phyloP scores from a whole-genome alignment of 1,284 basidiomycete genomes.

The Ustilago esculenta region DNA sequence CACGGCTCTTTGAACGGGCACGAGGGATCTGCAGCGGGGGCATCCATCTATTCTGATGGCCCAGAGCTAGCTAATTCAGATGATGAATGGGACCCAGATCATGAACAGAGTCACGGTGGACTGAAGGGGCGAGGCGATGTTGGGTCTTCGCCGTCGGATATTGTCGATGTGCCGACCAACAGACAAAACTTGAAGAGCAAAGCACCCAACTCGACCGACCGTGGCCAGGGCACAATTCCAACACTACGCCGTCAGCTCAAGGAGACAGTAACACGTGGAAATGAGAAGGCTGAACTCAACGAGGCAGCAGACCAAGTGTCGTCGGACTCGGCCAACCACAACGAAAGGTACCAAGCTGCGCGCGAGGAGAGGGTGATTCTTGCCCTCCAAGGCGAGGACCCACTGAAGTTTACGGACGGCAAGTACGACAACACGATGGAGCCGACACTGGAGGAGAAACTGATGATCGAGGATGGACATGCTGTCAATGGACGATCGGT shows the following conservation, averaged over 20 bases:
- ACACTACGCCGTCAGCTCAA: slow-evolving; percentile 38
- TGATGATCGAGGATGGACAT: slow-evolving; percentile 28
- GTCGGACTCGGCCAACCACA: slow-evolving; percentile 22
- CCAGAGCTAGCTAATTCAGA: slow-evolving; percentile 35
- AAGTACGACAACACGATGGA: slow-evolving; percentile 45
- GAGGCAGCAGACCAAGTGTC: background rate
- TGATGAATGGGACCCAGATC: slow-evolving; percentile 79
- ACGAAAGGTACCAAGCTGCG: slow-evolving; percentile 36
- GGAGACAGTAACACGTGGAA: slow-evolving; percentile 15
- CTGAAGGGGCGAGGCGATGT: slow-evolving; percentile 12
- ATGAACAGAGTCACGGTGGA: slow-evolving; percentile 73
- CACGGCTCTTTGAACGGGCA: slow-evolving; percentile 4
- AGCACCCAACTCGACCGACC: slow-evolving; percentile 13
- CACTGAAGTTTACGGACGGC: slow-evolving; percentile 36
- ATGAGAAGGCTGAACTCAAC: slow-evolving; percentile 18
- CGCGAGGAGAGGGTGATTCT: slow-evolving; percentile 29
- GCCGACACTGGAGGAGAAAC: slow-evolving; percentile 47
- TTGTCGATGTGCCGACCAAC: slow-evolving; percentile 28
- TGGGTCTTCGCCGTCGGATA: slow-evolving; percentile 3
- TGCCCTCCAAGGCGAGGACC: slow-evolving; percentile 27
- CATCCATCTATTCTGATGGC: slow-evolving; percentile 5
- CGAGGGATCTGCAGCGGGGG: slow-evolving; percentile 10
- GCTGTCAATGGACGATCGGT: slow-evolving; percentile 25
- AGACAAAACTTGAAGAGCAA: slow-evolving; percentile 13
- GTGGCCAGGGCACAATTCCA: slow-evolving; percentile 16